phyloP scores from a whole-genome alignment of 352 stramenopile genomes.

The Phytophthora ramorum region DNA sequence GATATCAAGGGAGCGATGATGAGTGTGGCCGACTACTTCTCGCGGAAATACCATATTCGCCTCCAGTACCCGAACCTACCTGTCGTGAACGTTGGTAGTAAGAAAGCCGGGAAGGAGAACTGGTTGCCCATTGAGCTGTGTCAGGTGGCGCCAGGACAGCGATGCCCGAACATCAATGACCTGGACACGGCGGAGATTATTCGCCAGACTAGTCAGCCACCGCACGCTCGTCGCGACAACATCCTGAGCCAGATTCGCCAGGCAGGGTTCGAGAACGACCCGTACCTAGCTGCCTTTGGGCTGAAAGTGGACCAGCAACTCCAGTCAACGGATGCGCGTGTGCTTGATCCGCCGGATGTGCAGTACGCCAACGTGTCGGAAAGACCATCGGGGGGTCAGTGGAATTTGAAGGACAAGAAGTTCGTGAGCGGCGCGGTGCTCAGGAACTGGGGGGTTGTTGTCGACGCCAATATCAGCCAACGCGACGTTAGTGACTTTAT shows the following conservation, averaged over 20 bases:
- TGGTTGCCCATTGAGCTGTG: slow-evolving; percentile 89
- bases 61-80: slow-evolving; percentile 73
- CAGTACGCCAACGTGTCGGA: slow-evolving; percentile 70
- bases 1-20: slow-evolving; percentile 59
- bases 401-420: slow-evolving; percentile 77
- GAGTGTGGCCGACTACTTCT: slow-evolving; percentile 67
- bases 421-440: slow-evolving; percentile 58
- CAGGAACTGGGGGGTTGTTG: slow-evolving; percentile 60
- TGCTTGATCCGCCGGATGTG: slow-evolving; percentile 63
- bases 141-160: slow-evolving; percentile 67
- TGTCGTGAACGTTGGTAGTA: slow-evolving; percentile 72
- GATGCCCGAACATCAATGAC: slow-evolving; percentile 77
- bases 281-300: slow-evolving; percentile 65
- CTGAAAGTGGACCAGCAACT: slow-evolving; percentile 59
- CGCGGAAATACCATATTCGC: slow-evolving; percentile 46
- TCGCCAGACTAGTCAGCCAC: slow-evolving; percentile 52
- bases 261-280: slow-evolving; percentile 76
- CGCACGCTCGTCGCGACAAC: slow-evolving; percentile 43
- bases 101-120: slow-evolving; percentile 40
- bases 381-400: slow-evolving; percentile 59
- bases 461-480: slow-evolving; percentile 39
- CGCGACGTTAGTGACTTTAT: slow-evolving; percentile 51
- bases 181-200: slow-evolving; percentile 87
- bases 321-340: slow-evolving; percentile 48
- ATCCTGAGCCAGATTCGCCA: slow-evolving; percentile 63